phyloP scores from a whole-genome alignment of 257 asterid genomes.

The Cordia subcordata region DNA sequence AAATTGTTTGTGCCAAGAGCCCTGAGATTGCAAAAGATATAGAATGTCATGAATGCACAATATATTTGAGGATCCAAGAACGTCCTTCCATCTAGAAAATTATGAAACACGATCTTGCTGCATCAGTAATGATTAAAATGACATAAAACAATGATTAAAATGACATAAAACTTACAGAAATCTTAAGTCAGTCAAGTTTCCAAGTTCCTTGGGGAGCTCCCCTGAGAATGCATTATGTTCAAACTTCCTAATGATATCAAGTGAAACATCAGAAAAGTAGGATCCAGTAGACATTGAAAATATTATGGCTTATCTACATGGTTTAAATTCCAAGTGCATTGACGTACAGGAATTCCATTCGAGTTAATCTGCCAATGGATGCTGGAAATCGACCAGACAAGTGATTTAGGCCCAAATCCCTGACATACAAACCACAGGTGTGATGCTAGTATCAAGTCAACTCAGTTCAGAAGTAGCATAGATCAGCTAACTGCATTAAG shows the following conservation, averaged over 20 bases:
- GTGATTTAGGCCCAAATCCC: constrained; percentile 52
- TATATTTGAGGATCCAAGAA: neutral
- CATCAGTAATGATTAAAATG: too few relatives aligned
- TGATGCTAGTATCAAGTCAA: neutral
- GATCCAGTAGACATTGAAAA: neutral
- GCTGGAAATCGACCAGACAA: constrained; percentile 61
- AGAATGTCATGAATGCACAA: neutral
- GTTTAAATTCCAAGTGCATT: neutral
- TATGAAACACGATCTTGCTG: neutral
- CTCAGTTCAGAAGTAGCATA: constrained; percentile 1
- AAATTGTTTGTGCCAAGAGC: constrained; percentile 54
- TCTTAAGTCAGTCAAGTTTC: constrained; percentile 48
- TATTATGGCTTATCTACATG: neutral
- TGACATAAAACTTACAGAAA: constrained; percentile 36
- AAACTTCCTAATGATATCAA: constrained; percentile 34
- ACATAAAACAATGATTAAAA: neutral
- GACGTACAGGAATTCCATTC: constrained; percentile 63
- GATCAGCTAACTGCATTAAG: neutral
- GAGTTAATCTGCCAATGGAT: constrained; percentile 48
- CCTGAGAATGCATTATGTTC: constrained; percentile 66
- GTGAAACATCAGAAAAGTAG: neutral
- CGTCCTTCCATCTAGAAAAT: neutral
- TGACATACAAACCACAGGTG: constrained; percentile 23
- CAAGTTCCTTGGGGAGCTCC: constrained; percentile 64
- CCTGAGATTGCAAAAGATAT: constrained; percentile 26